phyloP scores from a whole-genome alignment of 495 filamentous ascomycete species.

The Neurospora tetraspora region DNA sequence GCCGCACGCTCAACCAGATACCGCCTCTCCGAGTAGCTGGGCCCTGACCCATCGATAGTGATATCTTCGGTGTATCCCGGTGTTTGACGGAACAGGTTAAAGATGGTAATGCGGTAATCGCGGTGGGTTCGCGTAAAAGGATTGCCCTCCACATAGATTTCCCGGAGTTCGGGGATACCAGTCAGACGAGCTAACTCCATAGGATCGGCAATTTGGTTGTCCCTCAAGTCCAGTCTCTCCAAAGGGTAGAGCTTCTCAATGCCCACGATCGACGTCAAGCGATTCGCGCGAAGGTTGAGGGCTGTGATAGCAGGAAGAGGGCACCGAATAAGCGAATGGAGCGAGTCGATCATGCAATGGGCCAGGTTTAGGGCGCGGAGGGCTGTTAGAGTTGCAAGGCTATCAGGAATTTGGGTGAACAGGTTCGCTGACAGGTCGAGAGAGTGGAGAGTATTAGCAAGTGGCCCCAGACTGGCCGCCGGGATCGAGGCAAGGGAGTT shows the following conservation, averaged over 20 bases:
- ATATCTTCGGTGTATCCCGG: slow-evolving; percentile 88
- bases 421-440: slow-evolving; percentile 88
- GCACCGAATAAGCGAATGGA: slow-evolving; percentile 77
- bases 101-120: slow-evolving; percentile 77
- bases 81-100: slow-evolving; percentile 91
- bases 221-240: slow-evolving; percentile 82
- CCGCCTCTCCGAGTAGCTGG: slow-evolving; percentile 71
- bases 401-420: slow-evolving; percentile 84
- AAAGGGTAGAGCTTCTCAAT: slow-evolving; percentile 82
- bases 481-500: slow-evolving; percentile 77
- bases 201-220: slow-evolving; percentile 85
- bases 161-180: slow-evolving; percentile 78
- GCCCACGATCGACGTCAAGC: slow-evolving; percentile 77
- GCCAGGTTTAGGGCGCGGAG: slow-evolving; percentile 85
- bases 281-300: slow-evolving; percentile 84
- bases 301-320: slow-evolving; percentile 89
- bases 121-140: slow-evolving; percentile 83
- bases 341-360: slow-evolving; percentile 92
- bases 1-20: slow-evolving; percentile 75
- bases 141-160: slow-evolving; percentile 85
- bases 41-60: slow-evolving; percentile 72
- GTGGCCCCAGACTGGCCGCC: slow-evolving; percentile 60
- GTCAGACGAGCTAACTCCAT: slow-evolving; percentile 85
- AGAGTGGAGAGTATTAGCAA: slow-evolving; percentile 78
- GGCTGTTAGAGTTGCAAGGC: slow-evolving; percentile 67